Evolutionary conservation across 1,139 yeast genomes (phyloP).

Genomic region (Saccharomycopsis phalli): DNA sequence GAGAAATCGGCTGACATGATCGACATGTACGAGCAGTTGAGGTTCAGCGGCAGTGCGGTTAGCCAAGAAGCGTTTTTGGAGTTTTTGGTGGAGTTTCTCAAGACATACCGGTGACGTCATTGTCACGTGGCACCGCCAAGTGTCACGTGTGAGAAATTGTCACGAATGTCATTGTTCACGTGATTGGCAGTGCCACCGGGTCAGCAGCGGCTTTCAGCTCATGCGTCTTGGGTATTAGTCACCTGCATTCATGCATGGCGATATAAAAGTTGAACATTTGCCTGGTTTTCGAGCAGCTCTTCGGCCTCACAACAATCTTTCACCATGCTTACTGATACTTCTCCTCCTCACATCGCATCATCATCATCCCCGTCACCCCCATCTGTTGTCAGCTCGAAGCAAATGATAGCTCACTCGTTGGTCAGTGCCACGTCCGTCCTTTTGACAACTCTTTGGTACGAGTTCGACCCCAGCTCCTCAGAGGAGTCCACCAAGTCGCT

Average conservation of each 20-base stretch:
- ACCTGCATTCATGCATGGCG: neutral
- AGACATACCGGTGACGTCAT: conserved; percentile 7
- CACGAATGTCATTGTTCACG: no score
- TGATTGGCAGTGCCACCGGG: no score
- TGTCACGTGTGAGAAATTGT: no score
- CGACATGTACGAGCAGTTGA: conserved; percentile 14
- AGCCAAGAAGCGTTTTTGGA: conserved; percentile 17
- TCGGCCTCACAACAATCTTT: no score
- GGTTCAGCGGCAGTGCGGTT: conserved; percentile 17
- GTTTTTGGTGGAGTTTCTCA: conserved; percentile 16
- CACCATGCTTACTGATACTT: neutral
- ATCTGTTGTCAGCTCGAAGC: neutral
- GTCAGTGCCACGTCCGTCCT: conserved; percentile 11
- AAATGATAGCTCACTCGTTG: conserved; percentile 7
- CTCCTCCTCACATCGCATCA: neutral
- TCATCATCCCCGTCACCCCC: neutral
- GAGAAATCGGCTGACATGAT: conserved; percentile 2
- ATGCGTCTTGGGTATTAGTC: no score
- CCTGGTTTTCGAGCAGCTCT: no score
- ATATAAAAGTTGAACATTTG: no score
- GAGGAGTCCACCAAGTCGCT: conserved; percentile 3
- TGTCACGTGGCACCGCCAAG: no score
- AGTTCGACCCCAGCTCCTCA: conserved; percentile 4
- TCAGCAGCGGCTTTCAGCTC: no score
- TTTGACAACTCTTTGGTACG: conserved; percentile 13